Evolutionary conservation across 2,329 filamentous ascomycete genomes (phyloP), one percentile per base, ranked within the genome.

Genomic region (Bipolaris cookei): DNA sequence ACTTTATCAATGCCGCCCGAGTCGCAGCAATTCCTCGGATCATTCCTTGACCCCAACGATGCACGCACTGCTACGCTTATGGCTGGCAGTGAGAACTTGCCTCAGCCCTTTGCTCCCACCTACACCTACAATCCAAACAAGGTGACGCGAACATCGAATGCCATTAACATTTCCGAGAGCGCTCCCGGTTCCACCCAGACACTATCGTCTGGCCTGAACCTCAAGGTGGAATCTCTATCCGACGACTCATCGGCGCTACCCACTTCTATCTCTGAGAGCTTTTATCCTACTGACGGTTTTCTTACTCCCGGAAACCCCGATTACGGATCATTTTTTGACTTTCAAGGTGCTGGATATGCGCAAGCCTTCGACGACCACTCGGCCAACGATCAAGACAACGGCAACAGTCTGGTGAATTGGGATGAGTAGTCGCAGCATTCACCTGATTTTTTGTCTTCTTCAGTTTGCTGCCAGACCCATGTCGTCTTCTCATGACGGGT

Each of bases 21-120:
- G 62, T 78, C 82, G 1, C 83, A 85, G 67, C 81, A 83, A 65
- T 73, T 86, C 16, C 73, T 86, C 5, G 82, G 80, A 14, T 74
- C 77, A 2, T 71, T 74, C 0, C 71, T 83, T 4, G 79, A 82
- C 57, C 72, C 75, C 2, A 78, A 75, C 28, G 79, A 84, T 58
- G 77, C 79, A 3, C 71, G 77, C 52, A 79, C 78, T 18, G 67
- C 78, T 37, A 74, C 79, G 60, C 74, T 83, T 56, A 83, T 83
- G 79, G 72, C 72, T 23, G 78, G 79, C 10, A 78, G 76, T 46
- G 76, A 79, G 16, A 71, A 72, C 39, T 59, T 78, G 14, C 69
- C 75, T n/a, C 78, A 78, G 57, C 72, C 75, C 47, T 67, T 75
- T 65, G 53, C 76, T 67, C 57, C 67, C n/a, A 71, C 67, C 42